Evolutionary conservation across 352 stramenopile genomes (phyloP).

Genomic region (Blastocystis sp.): DNA sequence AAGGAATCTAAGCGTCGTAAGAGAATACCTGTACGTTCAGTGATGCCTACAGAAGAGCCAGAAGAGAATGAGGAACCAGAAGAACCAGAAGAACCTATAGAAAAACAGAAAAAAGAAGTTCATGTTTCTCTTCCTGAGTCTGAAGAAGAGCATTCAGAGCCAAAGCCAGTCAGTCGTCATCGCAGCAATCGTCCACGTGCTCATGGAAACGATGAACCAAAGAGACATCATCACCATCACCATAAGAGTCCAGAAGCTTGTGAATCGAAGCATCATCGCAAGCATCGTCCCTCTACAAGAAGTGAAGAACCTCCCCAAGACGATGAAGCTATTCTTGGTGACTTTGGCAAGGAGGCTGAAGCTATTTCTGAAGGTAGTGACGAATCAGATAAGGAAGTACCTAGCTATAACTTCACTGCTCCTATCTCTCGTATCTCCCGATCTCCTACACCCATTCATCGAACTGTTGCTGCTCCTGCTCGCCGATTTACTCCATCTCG

Average conservation of each 20-base stretch:
- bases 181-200: not conserved
- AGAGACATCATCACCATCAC: not conserved
- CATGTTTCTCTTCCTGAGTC: not conserved
- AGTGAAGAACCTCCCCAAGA: not conserved
- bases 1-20: not conserved
- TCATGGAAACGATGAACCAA: not conserved
- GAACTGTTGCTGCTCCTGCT: not conserved
- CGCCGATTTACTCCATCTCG: conserved; percentile 16
- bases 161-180: not conserved
- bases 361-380: not conserved
- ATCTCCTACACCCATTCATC: conserved; percentile 1
- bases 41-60: not conserved
- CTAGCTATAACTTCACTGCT: conserved; percentile 16
- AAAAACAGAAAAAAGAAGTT: not conserved
- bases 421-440: conserved; percentile 38
- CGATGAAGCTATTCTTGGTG: conserved; percentile 14
- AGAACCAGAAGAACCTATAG: no score
- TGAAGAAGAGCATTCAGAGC: not conserved
- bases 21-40: not conserved
- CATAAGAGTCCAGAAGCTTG: not conserved
- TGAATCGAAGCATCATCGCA: not conserved
- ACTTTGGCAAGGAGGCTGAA: conserved; percentile 46
- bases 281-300: not conserved
- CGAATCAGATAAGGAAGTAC: not conserved
- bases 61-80: not conserved